Evolutionary conservation across 2,329 filamentous ascomycete genomes (phyloP).

Genomic region (Neophaeococcomyces aloes): DNA sequence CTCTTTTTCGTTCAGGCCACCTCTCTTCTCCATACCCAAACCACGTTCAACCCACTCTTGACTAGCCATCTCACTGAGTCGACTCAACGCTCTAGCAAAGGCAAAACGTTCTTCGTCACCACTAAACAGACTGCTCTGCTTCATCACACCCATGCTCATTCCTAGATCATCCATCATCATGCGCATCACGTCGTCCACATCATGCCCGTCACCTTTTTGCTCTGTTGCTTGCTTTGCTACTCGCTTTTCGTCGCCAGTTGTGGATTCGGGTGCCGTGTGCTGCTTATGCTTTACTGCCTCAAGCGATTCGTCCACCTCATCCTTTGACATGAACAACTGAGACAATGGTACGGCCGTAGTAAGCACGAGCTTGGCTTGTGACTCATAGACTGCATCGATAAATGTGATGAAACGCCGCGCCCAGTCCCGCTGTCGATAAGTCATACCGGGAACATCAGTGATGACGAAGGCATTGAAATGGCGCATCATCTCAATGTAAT

Average conservation of each 20-base stretch:
- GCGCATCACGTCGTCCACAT: slow-evolving; percentile 60
- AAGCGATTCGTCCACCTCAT: slow-evolving; percentile 55
- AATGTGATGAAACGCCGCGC: slow-evolving; percentile 94
- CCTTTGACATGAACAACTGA: slow-evolving; percentile 70
- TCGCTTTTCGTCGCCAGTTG: slow-evolving; percentile 22
- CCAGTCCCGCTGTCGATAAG: slow-evolving; percentile 69
- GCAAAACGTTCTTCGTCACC: slow-evolving; percentile 96
- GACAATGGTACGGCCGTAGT: slow-evolving; percentile 77
- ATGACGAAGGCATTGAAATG: slow-evolving; percentile 89
- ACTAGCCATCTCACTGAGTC: slow-evolving; percentile 86
- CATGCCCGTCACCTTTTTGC: slow-evolving; percentile 34
- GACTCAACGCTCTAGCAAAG: slow-evolving; percentile 76
- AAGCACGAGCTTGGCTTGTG: slow-evolving; percentile 84
- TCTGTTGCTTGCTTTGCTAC: slow-evolving; percentile 31
- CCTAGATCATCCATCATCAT: slow-evolving; percentile 80
- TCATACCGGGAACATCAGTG: slow-evolving; percentile 88
- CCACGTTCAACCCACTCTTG: slow-evolving; percentile 87
- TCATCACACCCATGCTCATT: slow-evolving; percentile 72
- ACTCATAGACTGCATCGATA: slow-evolving; percentile 90
- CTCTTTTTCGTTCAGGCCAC: slow-evolving; percentile 37
- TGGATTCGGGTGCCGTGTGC: slow-evolving; percentile 11
- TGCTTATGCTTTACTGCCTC: slow-evolving; percentile 26
- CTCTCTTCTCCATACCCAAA: slow-evolving; percentile 36
- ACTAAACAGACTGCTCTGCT: slow-evolving; percentile 75
- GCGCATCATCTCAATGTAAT: slow-evolving; percentile 85